Base-by-base conservation (phyloP, 176 grass and related monocot species). In the Musa itinerans region DNA sequence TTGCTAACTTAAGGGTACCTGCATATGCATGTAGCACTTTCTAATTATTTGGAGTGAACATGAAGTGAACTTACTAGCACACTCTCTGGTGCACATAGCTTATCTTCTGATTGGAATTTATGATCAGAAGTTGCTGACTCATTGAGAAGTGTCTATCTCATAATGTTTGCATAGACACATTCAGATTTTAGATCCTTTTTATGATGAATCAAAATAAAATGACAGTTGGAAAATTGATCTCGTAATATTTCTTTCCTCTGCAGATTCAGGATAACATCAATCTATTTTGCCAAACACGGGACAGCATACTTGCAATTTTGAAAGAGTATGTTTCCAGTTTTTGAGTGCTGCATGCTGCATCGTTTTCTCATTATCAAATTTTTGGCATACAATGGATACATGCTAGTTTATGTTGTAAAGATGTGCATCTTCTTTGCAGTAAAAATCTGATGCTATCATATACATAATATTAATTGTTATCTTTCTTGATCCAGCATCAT, bases 1-100 rank as follows among this genome's bases (percentile, higher is more conserved):
- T 87, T 54, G 79, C 73, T 78, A 91, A 80, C 77, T 75, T 87
- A 83, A 80, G 82, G 89, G 89, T 91, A 72, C 22, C 11, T 68
- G 26, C 4, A 57, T 56, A 16, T 57, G 57, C 53, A 17, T 56
- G 50, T 43, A 1, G 3, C 34, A 43, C 4, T 43, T 43, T 61
- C 17, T 61, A n/a, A 2, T 61, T 61, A 19, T 61, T 22, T 65
- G 22, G n/a, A 13, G 23, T 12, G 13, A 25, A 11, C 11, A 11
- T 19, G 16, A 68, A 68, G 3, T 50, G 67, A 10, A 51, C 43
- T 52, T 52, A 51, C 16, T 70, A 70, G 9, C 25, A n/a, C 34
- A 43, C 34, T 43, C 17, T 70, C 51, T 20, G 17, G 43, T 70
- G 68, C 25, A 34, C 62, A 64, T 34, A 43, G 21, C 25, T 13